A percentile compares a stretch with the other conserved stretches of the same genome.
Evolutionary conservation across 164 flowering plant genomes (phyloP).

Genomic region (Berberis thunbergii): DNA sequence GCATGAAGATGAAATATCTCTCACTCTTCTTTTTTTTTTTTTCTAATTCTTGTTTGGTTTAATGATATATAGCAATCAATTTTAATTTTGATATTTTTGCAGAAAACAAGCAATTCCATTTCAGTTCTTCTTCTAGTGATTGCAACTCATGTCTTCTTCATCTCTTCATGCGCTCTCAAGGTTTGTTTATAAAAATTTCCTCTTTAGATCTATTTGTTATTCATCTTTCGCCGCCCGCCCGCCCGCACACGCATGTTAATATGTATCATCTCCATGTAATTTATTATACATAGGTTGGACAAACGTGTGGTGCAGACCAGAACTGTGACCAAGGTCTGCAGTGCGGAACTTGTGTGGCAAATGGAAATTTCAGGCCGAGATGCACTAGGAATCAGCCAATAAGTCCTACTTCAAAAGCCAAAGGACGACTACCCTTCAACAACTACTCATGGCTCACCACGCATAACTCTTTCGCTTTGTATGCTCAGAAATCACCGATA

Average conservation of each 20-base stretch:
- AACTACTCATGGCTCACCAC: conserved; percentile 87
- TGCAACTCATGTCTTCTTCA: conserved; percentile 20
- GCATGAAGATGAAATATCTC: no score
- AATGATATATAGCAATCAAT: no score
- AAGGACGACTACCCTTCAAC: conserved; percentile 53
- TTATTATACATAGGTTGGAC: conserved; percentile 32
- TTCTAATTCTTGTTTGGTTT: background rate
- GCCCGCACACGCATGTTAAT: background rate
- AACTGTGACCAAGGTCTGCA: conserved; percentile 67
- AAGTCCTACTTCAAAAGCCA: conserved; percentile 52
- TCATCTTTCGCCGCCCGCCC: background rate
- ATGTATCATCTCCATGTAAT: background rate
- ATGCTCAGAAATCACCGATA: conserved; percentile 42
- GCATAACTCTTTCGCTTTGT: conserved; percentile 69
- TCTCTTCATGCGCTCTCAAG: conserved; percentile 36
- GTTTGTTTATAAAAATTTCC: conserved; percentile 13
- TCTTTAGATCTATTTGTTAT: background rate
- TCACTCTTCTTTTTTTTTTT: no score
- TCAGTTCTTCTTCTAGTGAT: conserved; percentile 9
- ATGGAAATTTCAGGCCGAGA: conserved; percentile 51
- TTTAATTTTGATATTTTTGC: background rate
- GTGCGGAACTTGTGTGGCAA: conserved; percentile 66
- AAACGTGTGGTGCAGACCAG: conserved; percentile 37
- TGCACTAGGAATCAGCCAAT: conserved; percentile 65
- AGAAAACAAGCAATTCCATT: conserved; percentile 2